A percentile compares a stretch with the other conserved stretches of the same genome.
phyloP scores from a whole-genome alignment of 2,329 filamentous ascomycete genomes.

The Aspergillus unguis region DNA sequence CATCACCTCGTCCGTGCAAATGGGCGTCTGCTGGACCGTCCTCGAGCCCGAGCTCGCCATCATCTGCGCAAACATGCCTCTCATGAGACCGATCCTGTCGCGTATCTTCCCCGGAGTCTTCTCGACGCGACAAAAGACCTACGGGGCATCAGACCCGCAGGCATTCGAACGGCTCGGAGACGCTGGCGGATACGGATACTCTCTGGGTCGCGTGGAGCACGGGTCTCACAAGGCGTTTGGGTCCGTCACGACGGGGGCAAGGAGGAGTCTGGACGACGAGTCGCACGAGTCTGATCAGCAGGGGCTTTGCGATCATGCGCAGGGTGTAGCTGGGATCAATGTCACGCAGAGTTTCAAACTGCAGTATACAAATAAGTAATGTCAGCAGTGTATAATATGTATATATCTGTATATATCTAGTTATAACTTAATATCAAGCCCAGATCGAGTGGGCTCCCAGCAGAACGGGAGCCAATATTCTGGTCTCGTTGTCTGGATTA shows the following conservation, averaged over 20 bases:
- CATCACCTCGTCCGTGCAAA: constrained; percentile 15
- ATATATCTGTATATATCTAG: no score
- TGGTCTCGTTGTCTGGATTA: no score
- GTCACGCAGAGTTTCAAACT: neutral
- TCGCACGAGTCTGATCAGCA: neutral
- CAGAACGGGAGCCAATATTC: no score
- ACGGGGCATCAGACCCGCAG: neutral
- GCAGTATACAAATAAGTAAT: neutral
- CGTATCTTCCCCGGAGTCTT: neutral
- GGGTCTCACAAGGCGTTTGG: neutral
- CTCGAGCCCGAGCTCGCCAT: constrained; percentile 19
- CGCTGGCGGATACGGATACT: neutral
- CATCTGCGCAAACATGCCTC: constrained; percentile 15
- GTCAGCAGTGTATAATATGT: no score
- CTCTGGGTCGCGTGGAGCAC: neutral
- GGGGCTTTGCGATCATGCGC: neutral
- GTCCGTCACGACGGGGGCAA: neutral
- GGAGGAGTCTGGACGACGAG: neutral
- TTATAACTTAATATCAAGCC: no score
- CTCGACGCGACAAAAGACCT: neutral
- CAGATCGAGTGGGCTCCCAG: no score
- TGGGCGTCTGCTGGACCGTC: constrained; percentile 18
- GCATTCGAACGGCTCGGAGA: neutral
- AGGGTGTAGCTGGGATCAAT: neutral
- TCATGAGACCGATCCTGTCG: neutral